These are phyloP conservation scores for Sporisorium iseilematis-ciliati DNA, from an alignment of 1,284 basidiomycete species.

Conservation along the genomic window DNA sequence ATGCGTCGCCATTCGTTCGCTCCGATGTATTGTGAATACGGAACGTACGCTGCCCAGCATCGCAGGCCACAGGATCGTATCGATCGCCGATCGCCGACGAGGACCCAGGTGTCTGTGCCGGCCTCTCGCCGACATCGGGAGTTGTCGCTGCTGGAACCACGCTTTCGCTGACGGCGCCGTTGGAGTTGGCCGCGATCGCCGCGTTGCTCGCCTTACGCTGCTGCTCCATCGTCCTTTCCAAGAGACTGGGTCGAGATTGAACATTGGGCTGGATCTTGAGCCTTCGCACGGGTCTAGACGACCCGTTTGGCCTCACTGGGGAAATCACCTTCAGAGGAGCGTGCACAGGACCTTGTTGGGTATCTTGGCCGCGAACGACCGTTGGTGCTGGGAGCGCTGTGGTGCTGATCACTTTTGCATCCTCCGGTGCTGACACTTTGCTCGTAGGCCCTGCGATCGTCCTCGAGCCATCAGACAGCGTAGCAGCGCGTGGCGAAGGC, in stretches of 20 bases:
- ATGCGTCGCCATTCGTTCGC: neutral
- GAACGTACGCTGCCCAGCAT: conserved; percentile 24
- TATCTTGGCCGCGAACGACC: conserved; percentile 19
- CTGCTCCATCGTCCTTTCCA: conserved; percentile 36
- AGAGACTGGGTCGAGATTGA: conserved; percentile 31
- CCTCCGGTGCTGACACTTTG: neutral
- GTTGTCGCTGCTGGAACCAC: neutral
- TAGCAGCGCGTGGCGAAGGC: neutral
- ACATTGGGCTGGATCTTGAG: conserved; percentile 38
- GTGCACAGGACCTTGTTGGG: conserved; percentile 6
- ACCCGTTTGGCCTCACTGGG: neutral
- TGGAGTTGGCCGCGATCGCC: conserved; percentile 17
- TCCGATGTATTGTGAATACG: conserved; percentile 15
- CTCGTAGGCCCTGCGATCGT: neutral
- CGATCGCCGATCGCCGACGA: too few species aligned
- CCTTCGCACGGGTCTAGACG: conserved; percentile 17
- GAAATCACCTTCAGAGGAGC: conserved; percentile 9
- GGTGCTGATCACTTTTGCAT: neutral
- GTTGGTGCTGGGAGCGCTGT: neutral
- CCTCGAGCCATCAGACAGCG: neutral
- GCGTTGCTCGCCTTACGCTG: conserved; percentile 11
- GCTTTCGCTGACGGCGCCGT: neutral
- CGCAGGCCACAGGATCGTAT: conserved; percentile 23
- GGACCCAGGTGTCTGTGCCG: neutral
- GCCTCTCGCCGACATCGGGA: neutral